Conservation (phyloP, 108 stramenopile species). For the Chaetoceros muelleri region DNA sequence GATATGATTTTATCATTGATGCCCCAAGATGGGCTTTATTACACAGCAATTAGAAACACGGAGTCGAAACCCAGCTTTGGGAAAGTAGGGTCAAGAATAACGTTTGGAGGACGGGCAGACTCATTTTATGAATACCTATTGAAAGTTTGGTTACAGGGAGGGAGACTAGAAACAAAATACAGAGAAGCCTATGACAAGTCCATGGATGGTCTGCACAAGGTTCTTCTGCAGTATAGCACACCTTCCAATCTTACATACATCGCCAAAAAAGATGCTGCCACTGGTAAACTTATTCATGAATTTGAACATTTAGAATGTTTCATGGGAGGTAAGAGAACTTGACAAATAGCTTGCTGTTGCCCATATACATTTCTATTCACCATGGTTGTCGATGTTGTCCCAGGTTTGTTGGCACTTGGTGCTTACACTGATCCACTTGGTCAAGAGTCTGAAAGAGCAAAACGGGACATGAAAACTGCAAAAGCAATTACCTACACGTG, state of each 20-base stretch:
- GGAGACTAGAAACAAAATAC: conserved; percentile 54
- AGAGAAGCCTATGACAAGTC: conserved; percentile 84
- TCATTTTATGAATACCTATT: conserved; percentile 94
- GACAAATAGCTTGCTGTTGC: not conserved
- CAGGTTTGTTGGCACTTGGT: conserved; percentile 78
- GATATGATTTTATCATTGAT: conserved; percentile 43
- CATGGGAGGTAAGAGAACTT: conserved; percentile 48
- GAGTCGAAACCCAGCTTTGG: conserved; percentile 21
- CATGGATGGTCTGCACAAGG: conserved; percentile 74
- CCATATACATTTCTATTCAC: too few relatives aligned
- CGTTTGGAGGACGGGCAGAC: conserved; percentile 69
- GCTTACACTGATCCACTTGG: conserved; percentile 75
- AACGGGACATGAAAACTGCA: conserved; percentile 71
- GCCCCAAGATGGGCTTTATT: conserved; percentile 47
- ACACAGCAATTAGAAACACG: conserved; percentile 15
- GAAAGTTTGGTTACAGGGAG: conserved; percentile 89
- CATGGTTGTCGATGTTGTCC: not conserved
- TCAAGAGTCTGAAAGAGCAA: conserved; percentile 50
- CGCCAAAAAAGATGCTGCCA: conserved; percentile 43
- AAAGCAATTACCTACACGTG: conserved; percentile 91
- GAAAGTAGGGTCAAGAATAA: conserved; percentile 18
- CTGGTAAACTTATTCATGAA: conserved; percentile 43
- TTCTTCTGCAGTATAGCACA: conserved; percentile 50
- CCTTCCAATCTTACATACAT: conserved; percentile 75
- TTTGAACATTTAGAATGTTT: conserved; percentile 96